Percentiles rank a stretch among this genome's conserved stretches.
phyloP scores from a whole-genome alignment of 805 yeast genomes.

The Wickerhamiella azyma region DNA sequence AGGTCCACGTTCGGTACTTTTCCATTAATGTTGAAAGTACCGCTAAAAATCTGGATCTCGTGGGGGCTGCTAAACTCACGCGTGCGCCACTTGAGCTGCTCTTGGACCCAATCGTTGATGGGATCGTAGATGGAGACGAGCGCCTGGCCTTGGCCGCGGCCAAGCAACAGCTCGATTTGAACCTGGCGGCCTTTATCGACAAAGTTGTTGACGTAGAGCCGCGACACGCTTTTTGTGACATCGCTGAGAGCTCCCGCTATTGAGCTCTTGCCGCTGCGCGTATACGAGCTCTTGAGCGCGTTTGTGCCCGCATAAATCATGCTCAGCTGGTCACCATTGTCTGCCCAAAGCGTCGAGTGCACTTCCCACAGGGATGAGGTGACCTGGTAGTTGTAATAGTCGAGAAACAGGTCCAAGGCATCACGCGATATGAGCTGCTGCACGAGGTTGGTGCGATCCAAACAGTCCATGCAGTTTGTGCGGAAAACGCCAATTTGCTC shows the following conservation, averaged over 20 bases:
- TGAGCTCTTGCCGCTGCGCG: slow-evolving; percentile 92
- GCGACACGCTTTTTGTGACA: slow-evolving; percentile 86
- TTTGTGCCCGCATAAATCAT: slow-evolving; percentile 96
- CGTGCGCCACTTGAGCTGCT: slow-evolving; percentile 38
- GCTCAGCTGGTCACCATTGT: slow-evolving; percentile 92
- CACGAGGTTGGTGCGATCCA: slow-evolving; percentile 84
- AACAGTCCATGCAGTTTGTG: slow-evolving; percentile 87
- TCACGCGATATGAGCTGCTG: slow-evolving; percentile 61
- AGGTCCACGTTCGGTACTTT: slow-evolving; percentile 44
- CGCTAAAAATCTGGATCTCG: slow-evolving; percentile 54
- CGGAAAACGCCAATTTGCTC: slow-evolving; percentile 87
- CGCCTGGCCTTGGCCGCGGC: slow-evolving; percentile 56
- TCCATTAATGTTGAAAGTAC: slow-evolving; percentile 84
- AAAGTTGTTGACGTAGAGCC: slow-evolving; percentile 92
- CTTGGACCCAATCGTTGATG: slow-evolving; percentile 66
- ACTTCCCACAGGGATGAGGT: slow-evolving; percentile 44
- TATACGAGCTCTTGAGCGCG: slow-evolving; percentile 86
- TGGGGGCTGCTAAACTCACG: slow-evolving; percentile 46
- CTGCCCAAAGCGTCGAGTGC: slow-evolving; percentile 91
- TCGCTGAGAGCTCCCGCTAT: slow-evolving; percentile 95
- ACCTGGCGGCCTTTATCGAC: slow-evolving; percentile 83
- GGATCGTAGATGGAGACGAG: slow-evolving; percentile 79
- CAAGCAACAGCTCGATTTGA: slow-evolving; percentile 77
- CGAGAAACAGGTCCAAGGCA: slow-evolving; percentile 37
- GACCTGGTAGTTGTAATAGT: slow-evolving; percentile 32